Evolutionary conservation across 306 rosid species (phyloP).

Genomic region (cucumber (Cucumis sativus)): DNA sequence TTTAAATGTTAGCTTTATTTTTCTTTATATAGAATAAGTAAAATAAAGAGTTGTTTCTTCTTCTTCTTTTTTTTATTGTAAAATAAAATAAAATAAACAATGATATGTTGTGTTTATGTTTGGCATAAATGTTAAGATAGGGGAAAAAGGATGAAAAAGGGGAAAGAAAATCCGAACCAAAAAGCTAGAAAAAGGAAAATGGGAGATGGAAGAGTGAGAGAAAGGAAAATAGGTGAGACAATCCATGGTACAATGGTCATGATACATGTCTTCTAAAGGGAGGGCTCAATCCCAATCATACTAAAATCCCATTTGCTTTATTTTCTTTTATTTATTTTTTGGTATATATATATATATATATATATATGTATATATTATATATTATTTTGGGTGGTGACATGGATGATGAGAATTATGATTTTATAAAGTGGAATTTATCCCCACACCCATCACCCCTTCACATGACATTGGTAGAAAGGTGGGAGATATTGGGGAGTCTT

Average conservation of each 20-base stretch:
- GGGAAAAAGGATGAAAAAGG: not conserved
- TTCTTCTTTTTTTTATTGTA: too few species aligned
- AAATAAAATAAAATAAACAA: not conserved
- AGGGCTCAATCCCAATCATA: conserved; percentile 52
- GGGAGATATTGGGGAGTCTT: conserved; percentile 19
- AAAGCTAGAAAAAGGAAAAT: conserved; percentile 10
- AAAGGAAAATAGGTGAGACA: conserved; percentile 42
- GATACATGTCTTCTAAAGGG: conserved; percentile 72
- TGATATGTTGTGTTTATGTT: not conserved
- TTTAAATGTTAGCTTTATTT: too few species aligned
- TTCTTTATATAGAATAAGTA: too few species aligned
- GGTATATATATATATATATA: too few species aligned
- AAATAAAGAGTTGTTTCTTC: too few species aligned
- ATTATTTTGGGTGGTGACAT: conserved; percentile 13
- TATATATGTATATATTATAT: too few species aligned
- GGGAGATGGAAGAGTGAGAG: conserved; percentile 5
- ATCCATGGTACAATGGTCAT: conserved; percentile 51
- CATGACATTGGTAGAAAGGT: conserved; percentile 39
- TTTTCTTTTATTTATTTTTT: not conserved
- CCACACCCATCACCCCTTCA: conserved; percentile 69
- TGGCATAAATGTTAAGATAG: not conserved
- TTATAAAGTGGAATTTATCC: conserved; percentile 28
- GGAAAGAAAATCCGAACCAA: not conserved
- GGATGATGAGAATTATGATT: conserved; percentile 31
- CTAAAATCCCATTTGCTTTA: conserved; percentile 38